These are phyloP conservation scores for Colletotrichum siamense DNA, from an alignment of 2,329 filamentous ascomycete species.

Conservation along the genomic window DNA sequence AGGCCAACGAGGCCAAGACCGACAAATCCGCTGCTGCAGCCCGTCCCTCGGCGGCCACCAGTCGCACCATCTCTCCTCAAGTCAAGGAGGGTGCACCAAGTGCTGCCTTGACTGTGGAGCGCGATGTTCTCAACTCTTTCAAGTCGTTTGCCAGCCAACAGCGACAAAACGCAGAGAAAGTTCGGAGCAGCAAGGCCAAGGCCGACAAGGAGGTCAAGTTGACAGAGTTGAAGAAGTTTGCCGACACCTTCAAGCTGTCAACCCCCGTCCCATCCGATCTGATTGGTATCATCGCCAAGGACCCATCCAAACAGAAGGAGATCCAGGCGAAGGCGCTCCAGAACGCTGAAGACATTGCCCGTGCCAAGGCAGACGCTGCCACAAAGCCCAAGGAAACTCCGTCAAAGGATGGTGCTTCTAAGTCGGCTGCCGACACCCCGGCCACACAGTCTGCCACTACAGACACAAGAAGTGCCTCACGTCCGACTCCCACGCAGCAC, in stretches of 20 bases:
- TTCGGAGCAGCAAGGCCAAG: slow-evolving; percentile 62
- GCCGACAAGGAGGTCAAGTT: slow-evolving; percentile 90
- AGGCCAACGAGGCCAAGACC: not conserved
- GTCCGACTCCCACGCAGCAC: slow-evolving; percentile 38
- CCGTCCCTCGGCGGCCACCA: slow-evolving; percentile 42
- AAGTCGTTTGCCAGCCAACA: slow-evolving; percentile 67
- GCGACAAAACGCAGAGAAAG: slow-evolving; percentile 61
- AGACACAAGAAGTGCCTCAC: slow-evolving; percentile 34
- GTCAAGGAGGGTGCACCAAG: slow-evolving; percentile 50
- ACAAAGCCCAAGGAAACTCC: slow-evolving; percentile 60
- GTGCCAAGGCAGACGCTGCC: slow-evolving; percentile 47
- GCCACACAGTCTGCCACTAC: slow-evolving; percentile 18
- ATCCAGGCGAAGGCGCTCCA: slow-evolving; percentile 88
- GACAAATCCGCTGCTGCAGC: slow-evolving; percentile 28
- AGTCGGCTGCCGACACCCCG: slow-evolving; percentile 30
- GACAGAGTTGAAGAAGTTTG: slow-evolving; percentile 95
- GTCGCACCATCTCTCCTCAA: slow-evolving; percentile 46
- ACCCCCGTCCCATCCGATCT: slow-evolving; percentile 92
- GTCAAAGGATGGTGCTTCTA: slow-evolving; percentile 53
- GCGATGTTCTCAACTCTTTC: slow-evolving; percentile 67
- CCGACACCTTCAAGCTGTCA: slow-evolving; percentile 89
- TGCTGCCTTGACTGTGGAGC: slow-evolving; percentile 66
- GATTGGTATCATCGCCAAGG: slow-evolving; percentile 94
- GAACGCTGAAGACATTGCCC: slow-evolving; percentile 70
- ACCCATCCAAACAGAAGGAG: slow-evolving; percentile 90